Evolutionary conservation across 345 rosid genomes (phyloP).

Genomic region (Syzygium oleosum): DNA sequence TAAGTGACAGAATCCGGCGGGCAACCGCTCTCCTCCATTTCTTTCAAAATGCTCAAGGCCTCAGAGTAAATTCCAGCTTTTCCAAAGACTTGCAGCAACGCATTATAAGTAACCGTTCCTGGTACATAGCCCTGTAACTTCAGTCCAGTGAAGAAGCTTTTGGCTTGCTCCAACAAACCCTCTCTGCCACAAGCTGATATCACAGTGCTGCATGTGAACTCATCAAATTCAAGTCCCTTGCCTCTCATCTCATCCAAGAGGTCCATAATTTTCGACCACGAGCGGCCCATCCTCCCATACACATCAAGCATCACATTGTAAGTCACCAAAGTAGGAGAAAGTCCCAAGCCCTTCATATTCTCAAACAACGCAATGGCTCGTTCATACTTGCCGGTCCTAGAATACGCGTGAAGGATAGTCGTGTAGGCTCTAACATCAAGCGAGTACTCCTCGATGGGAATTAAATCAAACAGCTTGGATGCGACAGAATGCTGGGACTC

Average conservation of each 20-base stretch:
- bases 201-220: conserved; percentile 89
- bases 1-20: conserved; percentile 66
- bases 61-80: conserved; percentile 73
- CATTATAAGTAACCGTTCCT: conserved; percentile 74
- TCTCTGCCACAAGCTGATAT: conserved; percentile 86
- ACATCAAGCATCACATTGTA: conserved; percentile 89
- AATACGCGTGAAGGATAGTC: conserved; percentile 54
- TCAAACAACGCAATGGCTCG: conserved; percentile 54
- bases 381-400: conserved; percentile 52
- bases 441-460: conserved; percentile 44
- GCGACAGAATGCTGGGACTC: conserved; percentile 66
- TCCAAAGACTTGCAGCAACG: conserved; percentile 67
- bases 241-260: conserved; percentile 66
- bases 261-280: conserved; percentile 52
- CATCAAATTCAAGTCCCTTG: conserved; percentile 56
- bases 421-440: conserved; percentile 80
- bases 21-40: conserved; percentile 80
- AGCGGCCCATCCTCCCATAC: conserved; percentile 83
- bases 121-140: conserved; percentile 65
- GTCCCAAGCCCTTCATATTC: conserved; percentile 58
- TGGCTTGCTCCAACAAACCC: conserved; percentile 69
- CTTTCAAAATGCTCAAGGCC: conserved; percentile 64
- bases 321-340: conserved; percentile 75
- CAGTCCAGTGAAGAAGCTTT: conserved; percentile 56
- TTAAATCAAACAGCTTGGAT: conserved; percentile 55